Evolutionary conservation across 2,329 filamentous ascomycete species (phyloP).

Genomic region (Cylindrodendrum hubeiense): DNA sequence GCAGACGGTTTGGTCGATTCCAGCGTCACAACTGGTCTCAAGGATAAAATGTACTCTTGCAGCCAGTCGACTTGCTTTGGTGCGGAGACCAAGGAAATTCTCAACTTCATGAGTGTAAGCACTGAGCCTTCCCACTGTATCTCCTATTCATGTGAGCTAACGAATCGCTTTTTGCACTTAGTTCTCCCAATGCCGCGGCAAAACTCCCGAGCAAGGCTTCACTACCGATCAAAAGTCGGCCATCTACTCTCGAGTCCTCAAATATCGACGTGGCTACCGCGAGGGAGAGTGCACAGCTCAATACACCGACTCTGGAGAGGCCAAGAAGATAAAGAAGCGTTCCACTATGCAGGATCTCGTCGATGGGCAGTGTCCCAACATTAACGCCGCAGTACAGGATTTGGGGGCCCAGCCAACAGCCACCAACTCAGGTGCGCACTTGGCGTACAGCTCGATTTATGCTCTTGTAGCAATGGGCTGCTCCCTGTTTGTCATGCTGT

Average conservation of each 20-base stretch:
- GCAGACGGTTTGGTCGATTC: constrained; percentile 35
- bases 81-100: constrained; percentile 21
- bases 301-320: constrained; percentile 4
- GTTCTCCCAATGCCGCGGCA: constrained; percentile 25
- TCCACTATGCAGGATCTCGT: constrained; percentile 41
- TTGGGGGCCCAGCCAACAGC: constrained; percentile 17
- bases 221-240: constrained; percentile 42
- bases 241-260: constrained; percentile 38
- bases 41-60: constrained; percentile 29
- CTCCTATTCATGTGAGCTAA: not conserved
- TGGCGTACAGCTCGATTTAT: not conserved
- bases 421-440: not conserved
- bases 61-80: constrained; percentile 27
- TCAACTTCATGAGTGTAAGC: constrained; percentile 42
- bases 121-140: rapidly evolving
- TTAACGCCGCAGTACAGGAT: constrained; percentile 13
- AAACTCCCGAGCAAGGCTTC: constrained; percentile 29
- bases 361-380: constrained; percentile 37
- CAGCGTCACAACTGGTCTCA: constrained; percentile 32
- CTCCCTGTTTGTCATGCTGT: constrained; percentile 10
- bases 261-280: constrained; percentile 37
- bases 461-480: not conserved
- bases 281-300: constrained; percentile 33
- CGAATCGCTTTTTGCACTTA: not conserved
- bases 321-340: constrained; percentile 24